Evolutionary conservation across 768 basidiomycete species (phyloP), one percentile per base, ranked within the genome.

Genomic region (Chalciporus chontae): DNA sequence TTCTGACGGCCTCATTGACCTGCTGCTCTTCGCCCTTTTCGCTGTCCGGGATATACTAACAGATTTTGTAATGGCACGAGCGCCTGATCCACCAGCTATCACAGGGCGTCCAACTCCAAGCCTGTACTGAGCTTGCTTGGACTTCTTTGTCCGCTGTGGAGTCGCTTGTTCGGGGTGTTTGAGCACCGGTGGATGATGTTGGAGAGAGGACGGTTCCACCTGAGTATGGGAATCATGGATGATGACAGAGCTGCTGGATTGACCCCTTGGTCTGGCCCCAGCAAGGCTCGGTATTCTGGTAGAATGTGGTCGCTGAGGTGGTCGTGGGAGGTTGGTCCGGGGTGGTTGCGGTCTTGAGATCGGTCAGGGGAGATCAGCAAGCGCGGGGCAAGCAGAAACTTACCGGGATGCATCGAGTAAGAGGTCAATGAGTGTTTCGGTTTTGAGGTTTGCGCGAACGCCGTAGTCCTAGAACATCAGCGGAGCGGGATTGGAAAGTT

Each of bases 401-500:
- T 61, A 70, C 54, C 66, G 69, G 26, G 70, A 68, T 14, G 74
- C 77, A 57, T 84, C 80, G 13, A 87, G 71, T 23, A 91, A 70
- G 15, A 87, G 73, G 62, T 89, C 84, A 60, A 91, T 88, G 54
- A 91, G 72, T 41, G 80, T 83, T 60, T 89, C 86, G 19, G 85
- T 80, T 72, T 87, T 90, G 62, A 90, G 77, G 68, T 90, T 90
- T 40, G 89, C 89, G 68, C 79, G 87, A 53, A 91, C 80, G 50
- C 87, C 87, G 61, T 84, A 81, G 58, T 89, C 85, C 87, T 91
- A 36, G 47, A 23, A 46, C 42, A 52, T 37, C 50, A 38, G 37
- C 21, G 45, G 53, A 11, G 48, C 59, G 48, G 63, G 55, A 52
- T 55, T 48, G 31, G 52, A 9, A 39, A 43, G 21, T 38, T 9